These are phyloP conservation scores for Pseudisothecium myosuroides DNA, from an alignment of 225 moss, liverwort and hornwort genomes.

Conservation along the genomic window DNA sequence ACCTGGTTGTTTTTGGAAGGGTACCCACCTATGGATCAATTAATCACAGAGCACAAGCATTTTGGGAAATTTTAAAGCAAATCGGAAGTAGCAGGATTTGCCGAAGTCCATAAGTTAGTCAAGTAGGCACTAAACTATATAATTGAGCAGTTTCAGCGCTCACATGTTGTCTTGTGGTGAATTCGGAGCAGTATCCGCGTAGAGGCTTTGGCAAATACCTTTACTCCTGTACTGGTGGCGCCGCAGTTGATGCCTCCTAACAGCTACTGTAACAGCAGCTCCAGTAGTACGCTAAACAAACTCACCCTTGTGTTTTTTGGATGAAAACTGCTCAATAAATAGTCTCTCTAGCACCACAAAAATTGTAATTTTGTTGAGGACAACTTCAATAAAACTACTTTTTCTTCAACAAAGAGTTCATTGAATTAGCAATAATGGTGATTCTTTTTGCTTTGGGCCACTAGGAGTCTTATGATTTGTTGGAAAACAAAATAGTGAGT, in stretches of 20 bases:
- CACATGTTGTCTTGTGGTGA: not conserved
- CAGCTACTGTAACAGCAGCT: not conserved
- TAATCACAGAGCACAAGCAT: not conserved
- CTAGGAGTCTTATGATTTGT: not conserved
- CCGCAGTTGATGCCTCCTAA: not conserved
- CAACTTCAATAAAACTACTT: not conserved
- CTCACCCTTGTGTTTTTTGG: rapidly evolving
- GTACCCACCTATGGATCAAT: not conserved
- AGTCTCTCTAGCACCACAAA: rapidly evolving
- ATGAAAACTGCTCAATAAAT: not conserved
- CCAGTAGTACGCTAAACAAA: not conserved
- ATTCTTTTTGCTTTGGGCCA: not conserved
- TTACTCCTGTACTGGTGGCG: too few relatives aligned
- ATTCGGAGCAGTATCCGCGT: not conserved
- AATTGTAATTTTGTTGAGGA: rapidly evolving
- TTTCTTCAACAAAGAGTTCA: not conserved
- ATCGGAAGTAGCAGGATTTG: not conserved
- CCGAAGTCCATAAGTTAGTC: not conserved
- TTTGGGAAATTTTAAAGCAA: not conserved
- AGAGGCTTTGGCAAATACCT: not conserved
- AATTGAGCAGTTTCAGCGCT: too few relatives aligned
- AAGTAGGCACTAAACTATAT: too few relatives aligned
- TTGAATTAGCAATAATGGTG: not conserved
- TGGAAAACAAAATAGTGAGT: not conserved
- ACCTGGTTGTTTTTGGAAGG: not conserved